Base-by-base conservation (phyloP, 2,329 filamentous ascomycete genomes). In the Fusarium beomiforme region DNA sequence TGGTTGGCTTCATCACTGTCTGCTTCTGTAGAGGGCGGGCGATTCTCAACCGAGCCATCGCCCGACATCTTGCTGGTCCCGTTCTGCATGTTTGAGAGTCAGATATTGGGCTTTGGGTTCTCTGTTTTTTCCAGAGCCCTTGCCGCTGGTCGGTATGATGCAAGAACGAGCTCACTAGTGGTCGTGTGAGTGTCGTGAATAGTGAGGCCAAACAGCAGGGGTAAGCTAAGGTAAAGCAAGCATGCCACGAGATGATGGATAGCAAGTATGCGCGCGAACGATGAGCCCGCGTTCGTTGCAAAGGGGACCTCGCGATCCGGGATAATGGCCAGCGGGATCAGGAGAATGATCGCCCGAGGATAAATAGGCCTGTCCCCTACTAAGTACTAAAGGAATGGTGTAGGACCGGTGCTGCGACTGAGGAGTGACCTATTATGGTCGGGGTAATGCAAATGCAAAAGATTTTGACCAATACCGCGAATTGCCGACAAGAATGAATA, bases 1-100 rank as follows among this genome's bases (percentile, higher is more conserved):
- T 69, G 69, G 70, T 75, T 69, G 50, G 74, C 74, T 59, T 85
- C 85, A 75, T 87, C 86, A 77, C 85, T 88, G 56, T 87, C 85
- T 50, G 73, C 79, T 56, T 84, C 79, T 70, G 75, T 75, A 50
- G 70, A 72, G 71, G 75, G 77, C 63, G 80, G 80, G 69, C 77
- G 79, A 64, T 73, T 75, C 69, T 75, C 77, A 68, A 73, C 76
- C 67, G 79, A 79, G 68, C 69, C 70, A 59, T 71, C 56, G 60
- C 75, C 73, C 67, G 68, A 71, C 61, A 64, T 65, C 59, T 69
- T 76, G 61, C 64, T 75, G 69, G 65, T 69, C 70, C 74, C 74
- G 74, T 76, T 73, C 60, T 74, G 70, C 74, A 76, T 76, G 71
- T 74, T 55, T 59, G 42, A 62, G 46, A 65, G 44, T 53, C 51